Base-by-base conservation (phyloP, 768 basidiomycete species). In the Trametes cingulata region DNA sequence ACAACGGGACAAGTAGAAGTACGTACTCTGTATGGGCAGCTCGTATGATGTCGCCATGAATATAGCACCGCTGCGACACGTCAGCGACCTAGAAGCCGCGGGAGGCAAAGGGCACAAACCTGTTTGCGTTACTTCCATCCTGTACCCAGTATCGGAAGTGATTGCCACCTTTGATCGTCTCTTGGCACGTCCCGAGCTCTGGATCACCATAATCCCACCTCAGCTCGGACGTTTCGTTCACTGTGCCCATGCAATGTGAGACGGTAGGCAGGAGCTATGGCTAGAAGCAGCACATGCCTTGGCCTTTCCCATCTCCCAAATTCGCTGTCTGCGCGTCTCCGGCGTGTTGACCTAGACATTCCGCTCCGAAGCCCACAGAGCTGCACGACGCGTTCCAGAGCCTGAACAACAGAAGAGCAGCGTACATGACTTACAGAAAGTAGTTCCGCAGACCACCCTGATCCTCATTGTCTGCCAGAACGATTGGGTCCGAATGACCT, bases 71-170 rank as follows among this genome's bases (percentile, higher is more conserved):
- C 88, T 88, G 24, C 29, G 35, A 51, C 8, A 41, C 37, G 40
- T 53, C 25, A 62, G 42, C 12, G 29, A 10, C 33, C 36, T 39
- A 29, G 6, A 19, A 42, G 29, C n/a, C 39, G 17, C 17, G 59
- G 29, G n/a, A 48, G 27, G 17, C 13, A 13, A 40, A 17, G 10
- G 47, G 15, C 29, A 68, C 80, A 45, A 52, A 85, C 86, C 81
- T 88, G 66, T 91, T 78, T 6, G 77, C 86, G 3, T 71, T 27
- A 13, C 75, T 61, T 0, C 92, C 93, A 59, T 91, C 80, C 75
- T 95, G 94, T 6, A 79, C 73, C 93, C 93, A 95, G 72, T 94
- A 95, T 40, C 94, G 83, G 69, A 94, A 84, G 69, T 97, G 94
- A 68, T 90, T 82, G 6, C 95, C 95, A 1, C 94, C 94, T 65